Percentiles rank a stretch among this genome's conserved stretches.
Evolutionary conservation across 345 rosid genomes (phyloP).

Genomic region (Ceriops tagal): DNA sequence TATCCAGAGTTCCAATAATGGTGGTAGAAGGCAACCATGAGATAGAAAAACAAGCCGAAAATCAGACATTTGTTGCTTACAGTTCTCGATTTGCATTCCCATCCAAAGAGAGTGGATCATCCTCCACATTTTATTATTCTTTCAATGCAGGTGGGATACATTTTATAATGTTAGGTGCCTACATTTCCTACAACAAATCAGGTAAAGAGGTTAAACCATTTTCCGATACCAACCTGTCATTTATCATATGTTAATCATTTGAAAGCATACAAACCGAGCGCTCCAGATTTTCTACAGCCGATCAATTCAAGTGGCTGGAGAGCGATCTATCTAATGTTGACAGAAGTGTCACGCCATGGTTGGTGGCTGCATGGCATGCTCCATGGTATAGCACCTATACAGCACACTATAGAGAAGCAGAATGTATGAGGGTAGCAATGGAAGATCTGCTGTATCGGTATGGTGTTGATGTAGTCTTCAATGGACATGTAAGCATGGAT

Average conservation of each 20-base stretch:
- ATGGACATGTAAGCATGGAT: conserved; percentile 52
- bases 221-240: background rate
- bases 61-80: conserved; percentile 65
- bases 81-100: conserved; percentile 86
- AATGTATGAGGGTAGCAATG: conserved; percentile 78
- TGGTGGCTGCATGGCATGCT: conserved; percentile 76
- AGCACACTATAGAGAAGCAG: conserved; percentile 80
- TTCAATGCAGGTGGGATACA: conserved; percentile 94
- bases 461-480: conserved; percentile 73
- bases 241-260: background rate
- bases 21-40: conserved; percentile 91
- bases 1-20: conserved; percentile 74
- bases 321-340: conserved; percentile 51
- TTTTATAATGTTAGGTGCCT: conserved; percentile 82
- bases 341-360: conserved; percentile 80
- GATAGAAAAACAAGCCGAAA: conserved; percentile 64
- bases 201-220: conserved; percentile 26
- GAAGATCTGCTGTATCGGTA: conserved; percentile 62
- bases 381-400: conserved; percentile 89
- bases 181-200: conserved; percentile 53
- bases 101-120: conserved; percentile 64
- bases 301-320: conserved; percentile 79
- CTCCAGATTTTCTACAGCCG: conserved; percentile 40
- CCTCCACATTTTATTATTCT: conserved; percentile 72
- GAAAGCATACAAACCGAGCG: background rate